phyloP scores from a whole-genome alignment of 352 stramenopile species.

The Pythium dissimile region DNA sequence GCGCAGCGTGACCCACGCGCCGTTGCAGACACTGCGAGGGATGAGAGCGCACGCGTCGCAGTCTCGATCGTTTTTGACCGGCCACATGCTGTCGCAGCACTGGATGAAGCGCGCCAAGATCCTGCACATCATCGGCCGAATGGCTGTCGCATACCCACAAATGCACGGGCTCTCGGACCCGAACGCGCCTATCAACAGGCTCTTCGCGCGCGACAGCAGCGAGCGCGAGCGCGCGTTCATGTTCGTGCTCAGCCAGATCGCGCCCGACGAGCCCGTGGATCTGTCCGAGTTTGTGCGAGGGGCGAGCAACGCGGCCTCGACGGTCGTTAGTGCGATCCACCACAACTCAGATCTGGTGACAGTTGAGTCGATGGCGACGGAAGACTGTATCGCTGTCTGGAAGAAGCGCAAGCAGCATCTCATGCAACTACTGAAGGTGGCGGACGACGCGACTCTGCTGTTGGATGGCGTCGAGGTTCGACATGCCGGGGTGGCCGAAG shows the following conservation, averaged over 20 bases:
- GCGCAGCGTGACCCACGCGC: background rate
- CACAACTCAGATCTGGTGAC: background rate
- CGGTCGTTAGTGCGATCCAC: conserved; percentile 28
- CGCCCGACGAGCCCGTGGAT: conserved; percentile 39
- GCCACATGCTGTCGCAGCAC: background rate
- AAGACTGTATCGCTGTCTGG: conserved; percentile 29
- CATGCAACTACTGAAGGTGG: conserved; percentile 19
- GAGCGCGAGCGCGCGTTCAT: conserved; percentile 42
- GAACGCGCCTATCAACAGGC: conserved; percentile 23
- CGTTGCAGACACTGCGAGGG: background rate
- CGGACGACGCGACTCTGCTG: conserved; percentile 15
- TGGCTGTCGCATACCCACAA: conserved; percentile 33
- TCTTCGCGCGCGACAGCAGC: conserved; percentile 25
- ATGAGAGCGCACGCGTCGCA: background rate
- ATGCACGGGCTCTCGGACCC: conserved; percentile 31
- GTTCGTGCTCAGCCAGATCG: conserved; percentile 39
- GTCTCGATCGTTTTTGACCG: conserved; percentile 5
- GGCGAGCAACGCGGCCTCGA: conserved; percentile 27
- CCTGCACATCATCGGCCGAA: conserved; percentile 35
- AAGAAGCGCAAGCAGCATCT: conserved; percentile 19
- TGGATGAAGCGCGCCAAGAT: conserved; percentile 34
- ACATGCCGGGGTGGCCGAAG: conserved; percentile 22
- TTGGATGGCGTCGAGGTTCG: conserved; percentile 31
- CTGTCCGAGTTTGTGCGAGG: conserved; percentile 35
- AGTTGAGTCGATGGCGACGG: conserved; percentile 21